Conservation (phyloP, 2,329 filamentous ascomycete species). For the Diaporthe vexans region DNA sequence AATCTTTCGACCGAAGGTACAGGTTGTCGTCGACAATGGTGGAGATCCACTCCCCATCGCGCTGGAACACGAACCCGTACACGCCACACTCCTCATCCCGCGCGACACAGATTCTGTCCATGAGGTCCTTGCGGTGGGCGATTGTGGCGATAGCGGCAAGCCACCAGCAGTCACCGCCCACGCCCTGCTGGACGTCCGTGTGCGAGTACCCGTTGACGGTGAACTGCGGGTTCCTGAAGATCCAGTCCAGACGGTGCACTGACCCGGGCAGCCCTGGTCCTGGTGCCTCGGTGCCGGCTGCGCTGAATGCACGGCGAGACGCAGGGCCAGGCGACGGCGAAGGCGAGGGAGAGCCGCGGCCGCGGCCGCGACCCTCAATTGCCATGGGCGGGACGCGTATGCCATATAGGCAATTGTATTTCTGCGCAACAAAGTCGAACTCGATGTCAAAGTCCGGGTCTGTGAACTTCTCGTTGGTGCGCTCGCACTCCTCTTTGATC, state of each 20-base stretch:
- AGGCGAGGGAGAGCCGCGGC: too few relatives aligned
- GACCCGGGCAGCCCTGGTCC: constrained; percentile 49
- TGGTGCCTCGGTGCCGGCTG: not conserved
- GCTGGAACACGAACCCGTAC: constrained; percentile 81
- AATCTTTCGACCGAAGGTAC: constrained; percentile 71
- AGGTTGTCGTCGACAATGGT: constrained; percentile 82
- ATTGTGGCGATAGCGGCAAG: constrained; percentile 78
- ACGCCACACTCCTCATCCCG: constrained; percentile 77
- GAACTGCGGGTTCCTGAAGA: constrained; percentile 58
- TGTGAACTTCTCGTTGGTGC: constrained; percentile 61
- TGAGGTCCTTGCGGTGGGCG: constrained; percentile 74
- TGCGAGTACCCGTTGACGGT: constrained; percentile 56
- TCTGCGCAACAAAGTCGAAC: constrained; percentile 47
- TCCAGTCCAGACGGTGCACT: constrained; percentile 59
- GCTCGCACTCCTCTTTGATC: constrained; percentile 57
- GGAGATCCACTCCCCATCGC: constrained; percentile 79
- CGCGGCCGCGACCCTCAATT: too few relatives aligned
- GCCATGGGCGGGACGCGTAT: constrained; percentile 35
- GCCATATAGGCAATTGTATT: constrained; percentile 54
- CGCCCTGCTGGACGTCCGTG: constrained; percentile 59
- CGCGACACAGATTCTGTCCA: constrained; percentile 76
- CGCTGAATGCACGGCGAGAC: not conserved
- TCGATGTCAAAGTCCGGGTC: constrained; percentile 62
- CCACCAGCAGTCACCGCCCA: constrained; percentile 77
- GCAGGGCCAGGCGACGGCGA: not conserved